phyloP scores from a whole-genome alignment of 768 basidiomycete species.

The Boletus rufocinnamomeus region DNA sequence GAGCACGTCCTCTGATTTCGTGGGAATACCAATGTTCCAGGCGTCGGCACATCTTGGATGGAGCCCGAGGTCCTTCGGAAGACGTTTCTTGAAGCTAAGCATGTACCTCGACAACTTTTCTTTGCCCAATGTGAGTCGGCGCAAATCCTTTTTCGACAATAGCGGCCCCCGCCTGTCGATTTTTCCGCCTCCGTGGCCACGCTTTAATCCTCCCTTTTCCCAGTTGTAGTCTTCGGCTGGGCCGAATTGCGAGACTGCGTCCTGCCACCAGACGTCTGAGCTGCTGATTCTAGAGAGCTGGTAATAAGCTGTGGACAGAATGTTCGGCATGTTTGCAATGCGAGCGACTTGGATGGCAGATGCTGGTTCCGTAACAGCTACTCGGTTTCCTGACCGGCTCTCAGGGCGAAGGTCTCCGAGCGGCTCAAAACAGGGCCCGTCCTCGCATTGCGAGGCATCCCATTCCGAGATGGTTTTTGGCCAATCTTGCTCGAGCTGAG shows the following conservation, averaged over 20 bases:
- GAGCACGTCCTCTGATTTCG: slow-evolving; percentile 1
- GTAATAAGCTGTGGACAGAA: slow-evolving; percentile 6
- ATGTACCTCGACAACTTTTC: background rate
- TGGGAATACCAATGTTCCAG: background rate
- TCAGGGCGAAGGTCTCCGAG: background rate
- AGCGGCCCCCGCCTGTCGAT: background rate
- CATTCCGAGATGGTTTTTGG: slow-evolving; percentile 8
- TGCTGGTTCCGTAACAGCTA: background rate
- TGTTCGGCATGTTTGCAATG: slow-evolving; percentile 3
- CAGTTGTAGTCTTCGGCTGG: background rate
- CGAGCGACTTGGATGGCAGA: slow-evolving; percentile 8
- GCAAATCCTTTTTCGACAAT: slow-evolving; percentile 7
- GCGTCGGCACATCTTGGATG: background rate
- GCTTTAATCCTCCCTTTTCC: background rate
- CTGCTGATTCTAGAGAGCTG: slow-evolving; percentile 1
- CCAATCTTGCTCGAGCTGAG: slow-evolving; percentile 13
- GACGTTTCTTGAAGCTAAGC: background rate
- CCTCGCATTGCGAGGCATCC: slow-evolving; percentile 6
- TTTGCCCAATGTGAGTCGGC: background rate
- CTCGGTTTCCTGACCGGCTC: background rate
- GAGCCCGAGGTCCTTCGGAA: slow-evolving; percentile 1
- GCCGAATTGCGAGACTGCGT: background rate
- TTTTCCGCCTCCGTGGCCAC: background rate
- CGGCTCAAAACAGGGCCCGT: background rate
- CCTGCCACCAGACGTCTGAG: background rate